These are phyloP conservation scores for Ceratocystis lukuohia DNA, from an alignment of 2,329 filamentous ascomycete species.

Conservation along the genomic window DNA sequence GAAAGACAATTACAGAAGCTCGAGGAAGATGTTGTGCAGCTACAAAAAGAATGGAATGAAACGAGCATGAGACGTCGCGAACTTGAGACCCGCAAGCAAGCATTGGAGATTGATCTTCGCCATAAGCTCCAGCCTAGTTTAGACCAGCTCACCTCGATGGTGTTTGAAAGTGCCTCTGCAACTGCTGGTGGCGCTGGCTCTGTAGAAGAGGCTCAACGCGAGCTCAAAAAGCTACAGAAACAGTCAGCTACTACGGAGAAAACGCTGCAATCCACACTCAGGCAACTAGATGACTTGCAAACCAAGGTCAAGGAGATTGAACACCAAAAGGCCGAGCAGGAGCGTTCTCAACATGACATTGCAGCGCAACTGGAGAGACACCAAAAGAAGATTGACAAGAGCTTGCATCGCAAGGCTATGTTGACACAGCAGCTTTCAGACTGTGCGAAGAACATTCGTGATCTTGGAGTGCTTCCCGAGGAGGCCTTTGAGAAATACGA, in stretches of 20 bases:
- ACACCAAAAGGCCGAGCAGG: slow-evolving; percentile 44
- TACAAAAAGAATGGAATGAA: slow-evolving; percentile 65
- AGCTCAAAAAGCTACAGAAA: slow-evolving; percentile 65
- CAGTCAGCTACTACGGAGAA: slow-evolving; percentile 51
- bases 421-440: slow-evolving; percentile 65
- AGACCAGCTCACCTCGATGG: slow-evolving; percentile 69
- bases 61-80: slow-evolving; percentile 60
- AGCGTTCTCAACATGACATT: slow-evolving; percentile 61
- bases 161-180: slow-evolving; percentile 45
- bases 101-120: slow-evolving; percentile 75
- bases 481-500: slow-evolving; percentile 88
- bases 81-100: slow-evolving; percentile 65
- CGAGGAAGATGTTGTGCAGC: slow-evolving; percentile 52
- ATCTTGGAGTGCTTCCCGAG: slow-evolving; percentile 83
- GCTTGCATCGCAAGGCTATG: slow-evolving; percentile 73
- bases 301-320: slow-evolving; percentile 44
- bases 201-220: slow-evolving; percentile 64
- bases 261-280: slow-evolving; percentile 62
- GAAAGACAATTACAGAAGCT: slow-evolving; percentile 66
- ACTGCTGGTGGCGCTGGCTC: slow-evolving; percentile 32
- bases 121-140: slow-evolving; percentile 78
- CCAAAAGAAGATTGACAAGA: slow-evolving; percentile 84
- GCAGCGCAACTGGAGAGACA: slow-evolving; percentile 67
- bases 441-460: slow-evolving; percentile 76
- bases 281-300: slow-evolving; percentile 45